Percentiles rank a stretch among this genome's conserved stretches.
phyloP scores from a whole-genome alignment of 495 filamentous ascomycete species.

The Penicillium crystallinum region DNA sequence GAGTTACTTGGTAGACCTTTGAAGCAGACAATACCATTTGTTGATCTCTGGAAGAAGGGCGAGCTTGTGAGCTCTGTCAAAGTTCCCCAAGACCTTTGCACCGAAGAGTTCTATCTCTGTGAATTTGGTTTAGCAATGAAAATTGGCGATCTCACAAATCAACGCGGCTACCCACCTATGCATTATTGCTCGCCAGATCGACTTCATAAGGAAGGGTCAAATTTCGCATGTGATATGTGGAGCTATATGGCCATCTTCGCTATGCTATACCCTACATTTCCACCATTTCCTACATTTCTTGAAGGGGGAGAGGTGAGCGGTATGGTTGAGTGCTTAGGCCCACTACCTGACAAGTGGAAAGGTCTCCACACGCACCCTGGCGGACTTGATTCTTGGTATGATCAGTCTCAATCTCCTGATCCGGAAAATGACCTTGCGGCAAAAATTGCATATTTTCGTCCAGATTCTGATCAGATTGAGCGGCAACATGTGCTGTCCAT shows the following conservation, averaged over 20 bases:
- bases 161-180: constrained; percentile 9
- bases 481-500: constrained; percentile 18
- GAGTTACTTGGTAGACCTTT: constrained; percentile 22
- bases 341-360: constrained; percentile 12
- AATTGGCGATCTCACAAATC: constrained; percentile 8
- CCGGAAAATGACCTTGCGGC: constrained; percentile 9
- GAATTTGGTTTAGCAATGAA: constrained; percentile 44
- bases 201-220: constrained; percentile 9
- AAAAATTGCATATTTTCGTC: constrained; percentile 19
- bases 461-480: constrained; percentile 17
- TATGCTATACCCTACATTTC: constrained; percentile 11
- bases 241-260: constrained; percentile 14
- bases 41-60: constrained; percentile 13
- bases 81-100: constrained; percentile 10
- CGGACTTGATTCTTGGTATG: constrained; percentile 16
- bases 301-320: constrained; percentile 8
- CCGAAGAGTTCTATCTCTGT: constrained; percentile 47
- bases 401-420: constrained; percentile 8
- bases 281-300: constrained; percentile 9
- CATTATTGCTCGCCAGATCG: constrained; percentile 15
- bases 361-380: constrained; percentile 3
- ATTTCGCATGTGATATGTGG: constrained; percentile 15
- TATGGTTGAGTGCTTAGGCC: constrained; percentile 14
- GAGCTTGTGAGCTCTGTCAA: constrained; percentile 17
- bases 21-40: constrained; percentile 16